A percentile compares a stretch with the other conserved stretches of the same genome.
These are phyloP conservation scores for Clitoria ternatea DNA, from an alignment of 306 rosid genomes.

Conservation along the genomic window DNA sequence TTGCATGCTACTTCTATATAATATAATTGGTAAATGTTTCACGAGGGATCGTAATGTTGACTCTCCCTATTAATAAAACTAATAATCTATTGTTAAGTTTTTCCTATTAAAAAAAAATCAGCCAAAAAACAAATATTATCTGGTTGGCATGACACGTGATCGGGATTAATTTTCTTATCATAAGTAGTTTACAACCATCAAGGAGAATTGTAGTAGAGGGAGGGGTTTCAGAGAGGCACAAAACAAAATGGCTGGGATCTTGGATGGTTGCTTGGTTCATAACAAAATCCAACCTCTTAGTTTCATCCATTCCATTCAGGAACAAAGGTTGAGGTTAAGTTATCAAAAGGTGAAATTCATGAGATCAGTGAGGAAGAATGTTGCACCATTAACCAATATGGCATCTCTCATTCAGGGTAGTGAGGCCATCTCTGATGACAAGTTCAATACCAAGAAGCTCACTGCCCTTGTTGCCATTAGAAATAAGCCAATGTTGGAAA, in stretches of 20 bases:
- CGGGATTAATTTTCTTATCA: too few species aligned
- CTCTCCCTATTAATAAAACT: too few species aligned
- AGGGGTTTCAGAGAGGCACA: too few species aligned
- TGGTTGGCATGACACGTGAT: too few species aligned
- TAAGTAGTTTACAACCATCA: too few species aligned
- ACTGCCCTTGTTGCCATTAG: slow-evolving; percentile 26
- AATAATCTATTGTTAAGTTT: too few species aligned
- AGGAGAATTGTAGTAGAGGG: too few species aligned
- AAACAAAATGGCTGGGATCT: background rate
- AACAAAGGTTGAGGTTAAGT: background rate
- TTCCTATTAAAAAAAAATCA: too few species aligned
- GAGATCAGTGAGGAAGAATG: background rate
- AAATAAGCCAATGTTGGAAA: background rate
- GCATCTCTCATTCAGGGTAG: background rate
- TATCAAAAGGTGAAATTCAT: background rate
- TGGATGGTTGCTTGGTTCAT: background rate
- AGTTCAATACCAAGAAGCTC: slow-evolving; percentile 10
- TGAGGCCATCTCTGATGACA: background rate
- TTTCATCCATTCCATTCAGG: background rate
- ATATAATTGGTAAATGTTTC: too few species aligned
- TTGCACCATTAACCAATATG: background rate
- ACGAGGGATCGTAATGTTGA: too few species aligned
- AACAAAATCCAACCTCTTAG: background rate
- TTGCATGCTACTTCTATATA: too few species aligned
- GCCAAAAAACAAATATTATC: too few species aligned